Conservation (phyloP, 1,139 yeast genomes). For the Lodderomyces elongisporus region DNA sequence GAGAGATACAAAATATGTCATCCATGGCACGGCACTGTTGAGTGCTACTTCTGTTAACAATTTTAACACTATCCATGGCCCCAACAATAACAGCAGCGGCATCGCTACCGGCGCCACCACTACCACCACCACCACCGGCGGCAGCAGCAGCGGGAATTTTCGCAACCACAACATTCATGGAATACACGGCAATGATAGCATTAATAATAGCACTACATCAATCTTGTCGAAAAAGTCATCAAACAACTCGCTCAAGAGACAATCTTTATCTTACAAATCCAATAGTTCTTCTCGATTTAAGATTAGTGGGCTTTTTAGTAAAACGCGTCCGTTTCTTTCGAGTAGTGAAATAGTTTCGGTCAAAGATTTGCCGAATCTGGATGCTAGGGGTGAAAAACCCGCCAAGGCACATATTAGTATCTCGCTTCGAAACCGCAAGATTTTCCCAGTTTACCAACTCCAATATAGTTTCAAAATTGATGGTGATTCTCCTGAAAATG, state of each 20-base stretch:
- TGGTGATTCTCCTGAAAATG: conserved; percentile 36
- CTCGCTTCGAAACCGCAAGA: conserved; percentile 46
- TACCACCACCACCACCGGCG: background rate
- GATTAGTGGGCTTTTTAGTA: conserved; percentile 39
- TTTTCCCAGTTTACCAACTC: conserved; percentile 51
- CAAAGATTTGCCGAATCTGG: conserved; percentile 57
- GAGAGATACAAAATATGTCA: conserved; percentile 14
- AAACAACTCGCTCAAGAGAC: conserved; percentile 32
- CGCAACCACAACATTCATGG: background rate
- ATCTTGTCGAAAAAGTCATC: conserved; percentile 30
- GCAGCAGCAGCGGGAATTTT: background rate
- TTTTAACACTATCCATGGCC: background rate
- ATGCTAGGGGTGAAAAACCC: conserved; percentile 34
- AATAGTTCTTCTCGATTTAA: conserved; percentile 38
- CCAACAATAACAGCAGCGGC: background rate
- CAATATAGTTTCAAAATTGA: conserved; percentile 61
- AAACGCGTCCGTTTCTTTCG: conserved; percentile 33
- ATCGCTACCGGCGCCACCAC: background rate
- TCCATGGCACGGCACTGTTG: conserved; percentile 1
- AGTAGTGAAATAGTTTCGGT: conserved; percentile 40
- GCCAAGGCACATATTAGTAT: conserved; percentile 56
- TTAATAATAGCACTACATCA: conserved; percentile 2
- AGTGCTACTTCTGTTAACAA: background rate
- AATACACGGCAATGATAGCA: background rate
- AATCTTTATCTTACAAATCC: conserved; percentile 39